These are phyloP conservation scores for Pythium dissimile DNA, from an alignment of 352 stramenopile species.

Conservation along the genomic window DNA sequence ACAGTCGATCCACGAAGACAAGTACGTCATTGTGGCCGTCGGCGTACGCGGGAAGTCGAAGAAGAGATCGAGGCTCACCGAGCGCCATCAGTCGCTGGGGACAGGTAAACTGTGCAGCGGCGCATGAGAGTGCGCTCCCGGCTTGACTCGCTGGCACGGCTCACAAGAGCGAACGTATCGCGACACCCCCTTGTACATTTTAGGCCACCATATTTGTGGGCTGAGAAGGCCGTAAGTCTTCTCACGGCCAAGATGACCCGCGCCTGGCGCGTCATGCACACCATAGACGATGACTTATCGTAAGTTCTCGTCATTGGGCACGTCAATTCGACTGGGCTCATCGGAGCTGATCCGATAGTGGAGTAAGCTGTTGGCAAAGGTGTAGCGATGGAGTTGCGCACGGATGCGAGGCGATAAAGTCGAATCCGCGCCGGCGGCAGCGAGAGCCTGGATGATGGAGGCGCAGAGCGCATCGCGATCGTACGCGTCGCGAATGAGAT, in stretches of 20 bases:
- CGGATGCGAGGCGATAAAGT: too few species aligned
- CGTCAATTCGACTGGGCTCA: not conserved
- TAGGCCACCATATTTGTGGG: constrained; percentile 9
- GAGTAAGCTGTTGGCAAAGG: not conserved
- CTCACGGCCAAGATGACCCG: constrained; percentile 18
- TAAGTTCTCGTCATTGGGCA: constrained; percentile 15
- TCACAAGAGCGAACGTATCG: constrained; percentile 17
- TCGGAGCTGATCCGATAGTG: not conserved
- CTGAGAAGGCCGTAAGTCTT: constrained; percentile 16
- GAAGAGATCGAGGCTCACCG: constrained; percentile 18
- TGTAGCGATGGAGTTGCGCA: constrained; percentile 8
- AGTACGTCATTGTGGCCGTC: not conserved
- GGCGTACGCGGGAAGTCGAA: not conserved
- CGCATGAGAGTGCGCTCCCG: not conserved
- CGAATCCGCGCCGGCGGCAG: too few species aligned
- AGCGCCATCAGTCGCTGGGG: constrained; percentile 9
- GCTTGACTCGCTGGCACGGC: constrained; percentile 10
- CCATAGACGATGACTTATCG: constrained; percentile 21
- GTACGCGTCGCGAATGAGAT: too few species aligned
- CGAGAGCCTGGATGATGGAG: too few species aligned
- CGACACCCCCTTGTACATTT: constrained; percentile 24
- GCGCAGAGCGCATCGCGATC: too few species aligned
- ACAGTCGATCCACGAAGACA: constrained; percentile 14
- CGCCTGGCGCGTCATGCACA: not conserved
- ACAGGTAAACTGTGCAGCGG: constrained; percentile 13